Evolutionary conservation across 495 filamentous ascomycete species (phyloP).

Genomic region (Xylaria nigripes): DNA sequence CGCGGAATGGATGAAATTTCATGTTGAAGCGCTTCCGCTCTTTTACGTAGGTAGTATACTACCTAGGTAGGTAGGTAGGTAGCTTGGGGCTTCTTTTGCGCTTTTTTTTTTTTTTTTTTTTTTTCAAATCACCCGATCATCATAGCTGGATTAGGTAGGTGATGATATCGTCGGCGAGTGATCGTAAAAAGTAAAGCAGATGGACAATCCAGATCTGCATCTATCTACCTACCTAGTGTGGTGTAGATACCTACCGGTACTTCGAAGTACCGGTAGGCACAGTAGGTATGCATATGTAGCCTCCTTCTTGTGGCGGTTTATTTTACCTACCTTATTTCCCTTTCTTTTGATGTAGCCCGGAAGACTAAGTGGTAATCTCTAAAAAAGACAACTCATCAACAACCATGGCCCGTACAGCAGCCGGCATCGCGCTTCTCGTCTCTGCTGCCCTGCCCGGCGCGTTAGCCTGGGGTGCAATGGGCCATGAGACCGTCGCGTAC

Average conservation of each 20-base stretch:
- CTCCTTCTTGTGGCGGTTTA: background rate
- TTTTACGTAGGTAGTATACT: too few species aligned
- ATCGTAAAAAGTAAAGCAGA: background rate
- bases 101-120: background rate
- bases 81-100: too few species aligned
- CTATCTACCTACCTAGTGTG: too few species aligned
- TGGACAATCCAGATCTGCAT: background rate
- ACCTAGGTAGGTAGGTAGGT: too few species aligned
- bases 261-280: too few species aligned
- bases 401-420: constrained; percentile 14
- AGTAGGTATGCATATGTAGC: too few species aligned
- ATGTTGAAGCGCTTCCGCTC: too few species aligned
- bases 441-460: constrained; percentile 18
- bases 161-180: background rate
- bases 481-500: constrained; percentile 51
- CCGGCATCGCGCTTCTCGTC: constrained; percentile 11
- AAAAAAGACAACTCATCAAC: background rate
- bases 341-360: background rate
- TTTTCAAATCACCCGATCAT: background rate
- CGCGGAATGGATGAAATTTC: too few species aligned
- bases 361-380: too few species aligned
- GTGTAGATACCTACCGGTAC: too few species aligned
- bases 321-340: background rate
- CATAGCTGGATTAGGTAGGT: background rate
- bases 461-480: constrained; percentile 35